Percentiles rank a stretch among this genome's conserved stretches.
phyloP scores from a whole-genome alignment of 768 basidiomycete genomes.

The Mycena pura region DNA sequence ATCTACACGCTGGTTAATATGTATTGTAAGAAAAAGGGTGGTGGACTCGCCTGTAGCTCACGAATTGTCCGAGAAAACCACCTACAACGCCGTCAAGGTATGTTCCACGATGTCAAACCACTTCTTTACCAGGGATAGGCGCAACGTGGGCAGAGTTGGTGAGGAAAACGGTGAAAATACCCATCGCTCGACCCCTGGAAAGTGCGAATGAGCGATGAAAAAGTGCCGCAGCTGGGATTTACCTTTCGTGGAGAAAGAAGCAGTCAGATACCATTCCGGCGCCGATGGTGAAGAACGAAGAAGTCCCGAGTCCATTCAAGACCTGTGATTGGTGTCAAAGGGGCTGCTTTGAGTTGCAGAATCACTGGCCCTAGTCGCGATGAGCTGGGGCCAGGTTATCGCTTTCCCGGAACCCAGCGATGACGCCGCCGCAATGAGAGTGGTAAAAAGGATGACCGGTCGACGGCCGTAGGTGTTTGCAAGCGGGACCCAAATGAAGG shows the following conservation, averaged over 20 bases:
- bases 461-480: constrained; percentile 31
- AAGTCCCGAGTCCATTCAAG: constrained; percentile 16
- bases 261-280: constrained; percentile 26
- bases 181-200: constrained; percentile 49
- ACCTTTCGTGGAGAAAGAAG: constrained; percentile 44
- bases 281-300: constrained; percentile 20
- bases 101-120: background rate
- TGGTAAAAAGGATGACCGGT: constrained; percentile 27
- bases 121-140: constrained; percentile 41
- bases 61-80: constrained; percentile 32
- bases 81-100: constrained; percentile 23
- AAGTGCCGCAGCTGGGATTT: constrained; percentile 44
- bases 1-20: constrained; percentile 27
- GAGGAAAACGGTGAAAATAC: constrained; percentile 47
- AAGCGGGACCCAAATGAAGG: constrained; percentile 29
- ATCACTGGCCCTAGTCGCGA: constrained; percentile 17
- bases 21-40: background rate
- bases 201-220: constrained; percentile 43
- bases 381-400: constrained; percentile 21
- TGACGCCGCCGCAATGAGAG: constrained; percentile 24
- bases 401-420: constrained; percentile 25
- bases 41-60: constrained; percentile 13
- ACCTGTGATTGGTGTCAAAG: constrained; percentile 4
- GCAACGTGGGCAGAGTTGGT: constrained; percentile 51
- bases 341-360: no score